Base-by-base conservation (phyloP, 2,329 filamentous ascomycete species). In the Rachicladosporium sp. region DNA sequence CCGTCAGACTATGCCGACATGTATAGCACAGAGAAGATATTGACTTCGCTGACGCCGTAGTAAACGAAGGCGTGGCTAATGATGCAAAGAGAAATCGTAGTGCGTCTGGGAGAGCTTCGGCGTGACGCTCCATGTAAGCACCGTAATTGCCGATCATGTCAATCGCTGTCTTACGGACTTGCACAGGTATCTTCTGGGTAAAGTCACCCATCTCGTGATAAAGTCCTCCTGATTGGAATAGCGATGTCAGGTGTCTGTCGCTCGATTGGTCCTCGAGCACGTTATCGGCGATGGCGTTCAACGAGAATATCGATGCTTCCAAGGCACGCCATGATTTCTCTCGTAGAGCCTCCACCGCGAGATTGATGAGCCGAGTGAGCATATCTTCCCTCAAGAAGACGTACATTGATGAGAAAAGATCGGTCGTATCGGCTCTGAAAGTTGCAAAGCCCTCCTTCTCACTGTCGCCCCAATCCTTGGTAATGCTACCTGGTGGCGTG, bases 391-490 rank as follows among this genome's bases (percentile, higher is more conserved):
- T 65, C 8, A 73, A 53, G n/a, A 66, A 54, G 3, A 78, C 68
- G 49, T 79, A 88, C 2, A 80, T 73, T 2, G 80, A 77, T 48
- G 86, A 76, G 21, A 91, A 66, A 37, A 91, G 70, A 55, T 93
- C 84, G 37, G 74, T 71, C n/a, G 88, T 78, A 51, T 93, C 85
- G 49, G 82, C 78, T 23, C 85, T 72, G 35, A 84, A 84, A 42
- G 82, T 78, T 37, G 71, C 68, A 58, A 88, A 88, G 0, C 71
- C 76, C 37, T 72, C 70, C 31, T 74, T 74, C 29, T 83, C 78
- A 15, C 75, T 73, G 4, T 76, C 76, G 45, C 83, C 80, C 84
- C 84, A 89, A 0, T 48, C 43, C 34, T 68, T 65, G 23, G 68
- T 66, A 35, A 78, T 74, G 6, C 73, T 66, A 2, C 64, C 50